Evolutionary conservation across 176 grass and related monocot species (phyloP).

Genomic region (Eragrostis curvula): DNA sequence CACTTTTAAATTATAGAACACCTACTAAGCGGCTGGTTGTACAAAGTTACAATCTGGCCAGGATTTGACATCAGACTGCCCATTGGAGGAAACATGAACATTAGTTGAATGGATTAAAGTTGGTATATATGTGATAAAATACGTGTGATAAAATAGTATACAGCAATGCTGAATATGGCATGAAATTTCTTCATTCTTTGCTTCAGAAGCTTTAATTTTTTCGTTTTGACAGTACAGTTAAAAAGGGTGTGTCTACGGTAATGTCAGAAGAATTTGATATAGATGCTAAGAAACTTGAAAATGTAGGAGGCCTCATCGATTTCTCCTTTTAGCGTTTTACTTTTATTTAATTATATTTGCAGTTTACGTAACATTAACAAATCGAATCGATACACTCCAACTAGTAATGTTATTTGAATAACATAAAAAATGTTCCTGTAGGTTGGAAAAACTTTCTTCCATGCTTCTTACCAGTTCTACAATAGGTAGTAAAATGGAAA

Average conservation of each 20-base stretch:
- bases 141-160: background rate
- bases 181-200: slow-evolving; percentile 2
- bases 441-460: background rate
- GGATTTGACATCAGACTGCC: background rate
- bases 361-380: background rate
- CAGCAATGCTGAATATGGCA: background rate
- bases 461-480: background rate
- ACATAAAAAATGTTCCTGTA: background rate
- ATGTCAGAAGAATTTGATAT: background rate
- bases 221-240: background rate
- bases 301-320: background rate
- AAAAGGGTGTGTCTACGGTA: background rate
- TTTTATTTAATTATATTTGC: background rate
- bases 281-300: slow-evolving; percentile 1
- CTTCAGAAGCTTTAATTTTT: slow-evolving; percentile 14
- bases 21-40: background rate
- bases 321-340: background rate
- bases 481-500: background rate
- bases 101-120: background rate
- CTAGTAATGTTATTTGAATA: background rate
- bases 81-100: background rate
- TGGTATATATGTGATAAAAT: too few species aligned
- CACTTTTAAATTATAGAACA: slow-evolving; percentile 1
- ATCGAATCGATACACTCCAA: background rate
- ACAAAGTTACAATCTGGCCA: background rate